Conservation (phyloP, 805 yeast species). For the Candida dajiaensis region DNA sequence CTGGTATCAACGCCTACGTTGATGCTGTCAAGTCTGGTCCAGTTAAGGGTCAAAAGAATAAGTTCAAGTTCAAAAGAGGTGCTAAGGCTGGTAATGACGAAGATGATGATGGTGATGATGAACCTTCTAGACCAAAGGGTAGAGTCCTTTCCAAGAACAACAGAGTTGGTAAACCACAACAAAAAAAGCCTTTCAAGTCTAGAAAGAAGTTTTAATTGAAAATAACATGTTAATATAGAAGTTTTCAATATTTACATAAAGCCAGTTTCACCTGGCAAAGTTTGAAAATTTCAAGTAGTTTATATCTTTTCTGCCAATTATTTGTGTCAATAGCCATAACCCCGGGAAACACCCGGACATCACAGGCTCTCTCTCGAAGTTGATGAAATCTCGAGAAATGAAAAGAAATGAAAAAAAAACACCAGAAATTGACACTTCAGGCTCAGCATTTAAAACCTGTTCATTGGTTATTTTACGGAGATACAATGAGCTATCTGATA, state of each 20-base stretch:
- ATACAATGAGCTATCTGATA: not conserved
- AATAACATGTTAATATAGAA: not conserved
- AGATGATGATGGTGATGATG: slow-evolving; percentile 44
- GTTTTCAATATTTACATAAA: not conserved
- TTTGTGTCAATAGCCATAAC: not conserved
- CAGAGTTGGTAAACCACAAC: slow-evolving; percentile 29
- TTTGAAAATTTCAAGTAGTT: not conserved
- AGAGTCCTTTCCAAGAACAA: slow-evolving; percentile 9
- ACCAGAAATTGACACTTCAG: not conserved
- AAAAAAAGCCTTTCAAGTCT: slow-evolving; percentile 43
- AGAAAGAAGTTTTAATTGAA: slow-evolving; percentile 39
- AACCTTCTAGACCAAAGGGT: slow-evolving; percentile 16
- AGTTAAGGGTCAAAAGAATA: slow-evolving; percentile 87
- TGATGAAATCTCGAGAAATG: not conserved
- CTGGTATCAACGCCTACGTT: slow-evolving; percentile 84
- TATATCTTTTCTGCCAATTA: not conserved
- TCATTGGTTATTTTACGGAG: not conserved
- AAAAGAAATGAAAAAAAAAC: not conserved
- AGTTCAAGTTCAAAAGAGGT: slow-evolving; percentile 76
- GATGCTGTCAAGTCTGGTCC: slow-evolving; percentile 95
- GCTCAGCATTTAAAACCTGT: not conserved
- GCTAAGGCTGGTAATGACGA: slow-evolving; percentile 45
- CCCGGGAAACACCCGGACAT: not conserved
- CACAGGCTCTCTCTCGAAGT: not conserved
- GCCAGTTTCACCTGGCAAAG: too few relatives aligned